Evolutionary conservation across 345 rosid species (phyloP), one percentile per base, ranked within the genome.

Genomic region (Moricandia moricandioides): DNA sequence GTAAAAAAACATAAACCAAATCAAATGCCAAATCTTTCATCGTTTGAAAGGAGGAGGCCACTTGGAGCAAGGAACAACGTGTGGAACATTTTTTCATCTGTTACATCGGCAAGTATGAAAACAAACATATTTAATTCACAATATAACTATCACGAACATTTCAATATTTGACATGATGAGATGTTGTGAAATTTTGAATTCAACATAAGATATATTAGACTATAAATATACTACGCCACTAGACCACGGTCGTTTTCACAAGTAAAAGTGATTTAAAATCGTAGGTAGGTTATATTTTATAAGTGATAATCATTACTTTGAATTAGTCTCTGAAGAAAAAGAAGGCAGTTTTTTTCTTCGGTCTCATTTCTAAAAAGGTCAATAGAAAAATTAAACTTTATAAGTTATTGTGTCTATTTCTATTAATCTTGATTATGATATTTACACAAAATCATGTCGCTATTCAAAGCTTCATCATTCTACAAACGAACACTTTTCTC

Each of bases 401-500:
- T 21, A 51, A 37, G 54, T 40, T 57, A 76, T 75, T 77, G 69
- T 77, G 70, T 70, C 70, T 76, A 70, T 61, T 54, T 43, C 31
- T 54, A n/a, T n/a, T n/a, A n/a, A n/a, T 70, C 2, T 69, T 62
- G 9, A 76, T 62, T 54, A 69, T 76, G 74, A 55, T 69, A 62
- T 70, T 69, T 37, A 62, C 51, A 70, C 33, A 70, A 77, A 56
- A 70, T 65, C 71, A 70, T 70, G 67, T 12, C 43, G 62, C 65
- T 70, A 77, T 64, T 70, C 76, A 77, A 77, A 63, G 71, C 40
- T 70, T 65, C 71, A 77, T 77, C 75, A 77, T 77, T 77, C 14
- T 65, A 34, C 76, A 58, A 71, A 64, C 45, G 76, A 77, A 77
- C 43, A 65, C 75, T 77, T 77, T 76, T 47, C 43, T 13, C 18